Conservation (phyloP, 202 grass and related monocot species). For the Alloteropsis angusta region DNA sequence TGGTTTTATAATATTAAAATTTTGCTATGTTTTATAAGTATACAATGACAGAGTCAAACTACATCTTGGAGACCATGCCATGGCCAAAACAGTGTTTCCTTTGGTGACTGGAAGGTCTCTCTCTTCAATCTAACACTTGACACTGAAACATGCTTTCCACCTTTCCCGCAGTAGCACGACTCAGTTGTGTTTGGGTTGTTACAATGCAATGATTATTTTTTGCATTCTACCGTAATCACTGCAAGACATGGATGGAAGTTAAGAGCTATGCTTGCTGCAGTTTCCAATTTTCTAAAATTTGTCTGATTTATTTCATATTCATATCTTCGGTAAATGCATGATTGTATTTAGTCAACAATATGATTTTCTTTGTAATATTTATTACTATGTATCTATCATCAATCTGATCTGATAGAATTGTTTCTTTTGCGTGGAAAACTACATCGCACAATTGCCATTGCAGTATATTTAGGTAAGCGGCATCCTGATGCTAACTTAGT, state of each 20-base stretch:
- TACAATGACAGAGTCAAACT: not conserved
- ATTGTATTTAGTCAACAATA: conserved; percentile 17
- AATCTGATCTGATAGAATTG: conserved; percentile 35
- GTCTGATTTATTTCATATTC: not conserved
- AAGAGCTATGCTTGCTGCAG: not conserved
- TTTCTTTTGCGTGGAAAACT: conserved; percentile 71
- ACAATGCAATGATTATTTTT: not conserved
- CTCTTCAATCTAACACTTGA: not conserved
- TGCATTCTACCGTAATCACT: not conserved
- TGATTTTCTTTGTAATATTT: not conserved
- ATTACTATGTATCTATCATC: not conserved
- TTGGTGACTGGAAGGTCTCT: not conserved
- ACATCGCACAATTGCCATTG: conserved; percentile 7
- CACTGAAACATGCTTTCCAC: not conserved
- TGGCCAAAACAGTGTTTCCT: not conserved
- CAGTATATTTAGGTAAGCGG: conserved; percentile 95
- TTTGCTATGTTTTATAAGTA: not conserved
- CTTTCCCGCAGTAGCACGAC: not conserved
- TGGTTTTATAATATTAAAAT: not conserved
- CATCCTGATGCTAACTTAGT: not conserved
- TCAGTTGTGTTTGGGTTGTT: not conserved
- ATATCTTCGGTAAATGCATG: not conserved
- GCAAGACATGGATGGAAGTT: not conserved
- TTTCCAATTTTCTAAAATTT: not conserved
- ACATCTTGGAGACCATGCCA: not conserved